Percentiles rank a stretch among this genome's conserved stretches.
Evolutionary conservation across 352 stramenopile species (phyloP).

Genomic region (Phytopythium ostracodes): DNA sequence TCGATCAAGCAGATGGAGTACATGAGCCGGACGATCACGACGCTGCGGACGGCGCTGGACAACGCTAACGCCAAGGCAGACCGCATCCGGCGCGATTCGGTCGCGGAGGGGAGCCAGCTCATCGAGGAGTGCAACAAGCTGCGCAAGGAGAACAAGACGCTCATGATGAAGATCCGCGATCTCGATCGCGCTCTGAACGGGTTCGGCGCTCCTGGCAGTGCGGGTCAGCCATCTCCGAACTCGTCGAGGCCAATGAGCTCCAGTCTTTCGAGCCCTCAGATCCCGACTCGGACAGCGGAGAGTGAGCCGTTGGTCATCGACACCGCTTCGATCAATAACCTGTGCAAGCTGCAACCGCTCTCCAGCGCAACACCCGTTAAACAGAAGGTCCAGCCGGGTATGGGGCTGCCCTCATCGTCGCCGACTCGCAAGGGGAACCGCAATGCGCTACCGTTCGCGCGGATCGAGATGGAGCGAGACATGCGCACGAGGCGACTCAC

Average conservation of each 20-base stretch:
- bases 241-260: conserved; percentile 10
- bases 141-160: conserved; percentile 67
- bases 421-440: conserved; percentile 2
- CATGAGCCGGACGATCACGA: conserved; percentile 74
- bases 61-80: conserved; percentile 67
- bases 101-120: conserved; percentile 72
- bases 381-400: conserved; percentile 7
- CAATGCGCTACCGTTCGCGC: conserved; percentile 38
- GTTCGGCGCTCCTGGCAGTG: neutral
- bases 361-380: conserved; percentile 23
- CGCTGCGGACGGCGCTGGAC: conserved; percentile 52
- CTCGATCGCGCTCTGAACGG: conserved; percentile 29
- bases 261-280: conserved; percentile 34
- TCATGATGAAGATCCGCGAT: conserved; percentile 62
- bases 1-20: conserved; percentile 79
- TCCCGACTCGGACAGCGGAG: conserved; percentile 17
- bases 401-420: conserved; percentile 1
- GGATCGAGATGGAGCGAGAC: conserved; percentile 35
- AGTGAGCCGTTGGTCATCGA: conserved; percentile 15
- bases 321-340: conserved; percentile 5
- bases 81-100: conserved; percentile 60
- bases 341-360: conserved; percentile 22
- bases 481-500: conserved; percentile 16
- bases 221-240: neutral
- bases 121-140: conserved; percentile 81